A percentile compares a stretch with the other conserved stretches of the same genome.
phyloP scores from a whole-genome alignment of 768 basidiomycete species.

The Tremella yokohamensis region DNA sequence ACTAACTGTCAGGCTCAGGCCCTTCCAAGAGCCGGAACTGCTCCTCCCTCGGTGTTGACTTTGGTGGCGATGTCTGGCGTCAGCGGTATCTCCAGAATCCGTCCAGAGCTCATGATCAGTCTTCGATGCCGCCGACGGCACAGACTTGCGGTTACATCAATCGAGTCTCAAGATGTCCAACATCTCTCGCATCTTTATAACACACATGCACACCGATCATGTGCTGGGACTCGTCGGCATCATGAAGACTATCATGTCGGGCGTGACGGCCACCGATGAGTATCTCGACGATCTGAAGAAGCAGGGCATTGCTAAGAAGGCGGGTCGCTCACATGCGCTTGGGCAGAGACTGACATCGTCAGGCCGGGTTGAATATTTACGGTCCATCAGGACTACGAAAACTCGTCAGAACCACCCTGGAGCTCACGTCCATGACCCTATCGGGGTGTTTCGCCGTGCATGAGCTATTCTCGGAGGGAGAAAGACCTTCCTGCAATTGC shows the following conservation, averaged over 20 bases:
- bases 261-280: constrained; percentile 29
- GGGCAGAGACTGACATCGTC: not conserved
- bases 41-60: constrained; percentile 45
- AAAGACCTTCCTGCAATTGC: constrained; percentile 22
- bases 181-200: constrained; percentile 48
- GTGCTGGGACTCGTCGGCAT: constrained; percentile 42
- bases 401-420: constrained; percentile 37
- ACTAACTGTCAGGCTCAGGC: constrained; percentile 35
- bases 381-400: constrained; percentile 42
- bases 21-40: constrained; percentile 47
- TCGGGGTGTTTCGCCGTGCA: constrained; percentile 46
- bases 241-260: constrained; percentile 43
- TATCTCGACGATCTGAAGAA: constrained; percentile 19
- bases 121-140: constrained; percentile 49
- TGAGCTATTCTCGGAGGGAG: constrained; percentile 32
- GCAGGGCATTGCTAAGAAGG: constrained; percentile 28
- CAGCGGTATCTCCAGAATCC: constrained; percentile 11
- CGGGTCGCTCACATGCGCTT: not conserved
- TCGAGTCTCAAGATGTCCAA: constrained; percentile 42
- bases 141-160: constrained; percentile 38
- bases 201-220: constrained; percentile 50
- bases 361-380: constrained; percentile 43
- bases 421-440: constrained; percentile 31
- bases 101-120: constrained; percentile 23
- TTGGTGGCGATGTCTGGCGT: constrained; percentile 48